Conservation (phyloP, 2,329 filamentous ascomycete genomes). For the Neoascochyta sp. region DNA sequence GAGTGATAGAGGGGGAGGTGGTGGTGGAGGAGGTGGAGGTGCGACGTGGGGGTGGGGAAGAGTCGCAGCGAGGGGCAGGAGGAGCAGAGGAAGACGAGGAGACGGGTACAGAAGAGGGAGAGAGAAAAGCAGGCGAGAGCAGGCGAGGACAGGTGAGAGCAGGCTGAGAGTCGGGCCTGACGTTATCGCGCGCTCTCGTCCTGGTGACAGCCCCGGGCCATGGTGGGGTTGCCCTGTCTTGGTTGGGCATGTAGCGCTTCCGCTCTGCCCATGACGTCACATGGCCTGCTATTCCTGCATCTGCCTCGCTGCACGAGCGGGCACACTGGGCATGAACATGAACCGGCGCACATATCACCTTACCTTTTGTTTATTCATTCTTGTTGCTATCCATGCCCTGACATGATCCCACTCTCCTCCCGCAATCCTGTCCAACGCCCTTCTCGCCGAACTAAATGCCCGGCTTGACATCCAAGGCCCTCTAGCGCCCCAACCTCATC, state of each 20-base stretch:
- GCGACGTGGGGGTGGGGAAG: slow-evolving; percentile 7
- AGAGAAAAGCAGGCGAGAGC: slow-evolving; percentile 5
- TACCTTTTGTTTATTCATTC: too few species aligned
- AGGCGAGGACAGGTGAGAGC: slow-evolving; percentile 2
- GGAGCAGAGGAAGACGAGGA: slow-evolving; percentile 4
- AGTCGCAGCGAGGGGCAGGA: slow-evolving; percentile 5
- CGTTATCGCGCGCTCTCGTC: slow-evolving; percentile 22
- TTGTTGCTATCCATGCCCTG: too few species aligned
- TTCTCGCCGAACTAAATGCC: too few species aligned
- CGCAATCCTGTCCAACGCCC: too few species aligned
- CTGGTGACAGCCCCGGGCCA: slow-evolving; percentile 14
- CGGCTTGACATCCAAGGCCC: too few species aligned
- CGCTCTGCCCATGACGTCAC: slow-evolving; percentile 4
- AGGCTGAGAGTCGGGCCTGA: slow-evolving; percentile 18
- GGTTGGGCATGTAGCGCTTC: slow-evolving; percentile 14
- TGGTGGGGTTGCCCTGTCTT: slow-evolving; percentile 16
- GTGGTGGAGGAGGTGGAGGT: slow-evolving; percentile 8
- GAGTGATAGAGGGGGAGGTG: slow-evolving; percentile 10
- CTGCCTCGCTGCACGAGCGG: too few species aligned
- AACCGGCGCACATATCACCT: too few species aligned
- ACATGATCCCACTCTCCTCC: too few species aligned
- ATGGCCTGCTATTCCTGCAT: too few species aligned
- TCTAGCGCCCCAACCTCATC: slow-evolving; percentile 9
- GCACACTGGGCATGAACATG: too few species aligned
- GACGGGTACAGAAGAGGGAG: slow-evolving; percentile 3